Conservation (phyloP, 768 basidiomycete species). For the Cubamyces sp. region DNA sequence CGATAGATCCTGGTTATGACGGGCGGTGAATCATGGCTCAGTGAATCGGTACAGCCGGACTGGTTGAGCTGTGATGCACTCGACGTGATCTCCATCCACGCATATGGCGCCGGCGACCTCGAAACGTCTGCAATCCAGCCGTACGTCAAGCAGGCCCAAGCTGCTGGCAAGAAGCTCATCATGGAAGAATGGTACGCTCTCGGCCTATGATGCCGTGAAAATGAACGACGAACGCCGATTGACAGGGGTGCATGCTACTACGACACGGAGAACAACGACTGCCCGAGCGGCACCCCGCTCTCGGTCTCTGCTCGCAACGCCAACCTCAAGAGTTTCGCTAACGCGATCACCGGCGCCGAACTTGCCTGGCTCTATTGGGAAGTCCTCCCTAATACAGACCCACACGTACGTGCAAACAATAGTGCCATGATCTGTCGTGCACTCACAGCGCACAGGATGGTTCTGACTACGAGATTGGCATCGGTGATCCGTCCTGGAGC, state of each 20-base stretch:
- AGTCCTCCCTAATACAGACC: slow-evolving; percentile 41
- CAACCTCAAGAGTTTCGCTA: slow-evolving; percentile 40
- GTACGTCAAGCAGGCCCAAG: slow-evolving; percentile 37
- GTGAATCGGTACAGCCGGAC: slow-evolving; percentile 34
- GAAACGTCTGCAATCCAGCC: slow-evolving; percentile 29
- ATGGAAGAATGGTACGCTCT: slow-evolving; percentile 41
- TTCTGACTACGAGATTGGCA: slow-evolving; percentile 32
- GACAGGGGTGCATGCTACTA: slow-evolving; percentile 36
- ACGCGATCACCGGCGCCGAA: slow-evolving; percentile 40
- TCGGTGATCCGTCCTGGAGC: slow-evolving; percentile 28
- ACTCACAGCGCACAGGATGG: slow-evolving; percentile 5
- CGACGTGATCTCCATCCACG: slow-evolving; percentile 44
- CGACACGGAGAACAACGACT: slow-evolving; percentile 34
- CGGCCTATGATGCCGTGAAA: background rate
- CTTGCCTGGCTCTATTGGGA: slow-evolving; percentile 47
- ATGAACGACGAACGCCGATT: background rate
- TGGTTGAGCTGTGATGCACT: slow-evolving; percentile 34
- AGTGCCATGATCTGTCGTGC: too few species aligned
- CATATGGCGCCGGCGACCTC: slow-evolving; percentile 40
- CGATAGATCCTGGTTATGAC: slow-evolving; percentile 35
- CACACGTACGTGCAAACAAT: slow-evolving; percentile 32
- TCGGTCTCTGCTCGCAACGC: slow-evolving; percentile 36
- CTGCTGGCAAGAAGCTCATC: slow-evolving; percentile 42
- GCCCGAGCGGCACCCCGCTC: slow-evolving; percentile 33
- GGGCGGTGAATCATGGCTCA: slow-evolving; percentile 36